Evolutionary conservation across 768 basidiomycete species (phyloP), one percentile per base, ranked within the genome.

Genomic region (Infundibulicybe gibba): DNA sequence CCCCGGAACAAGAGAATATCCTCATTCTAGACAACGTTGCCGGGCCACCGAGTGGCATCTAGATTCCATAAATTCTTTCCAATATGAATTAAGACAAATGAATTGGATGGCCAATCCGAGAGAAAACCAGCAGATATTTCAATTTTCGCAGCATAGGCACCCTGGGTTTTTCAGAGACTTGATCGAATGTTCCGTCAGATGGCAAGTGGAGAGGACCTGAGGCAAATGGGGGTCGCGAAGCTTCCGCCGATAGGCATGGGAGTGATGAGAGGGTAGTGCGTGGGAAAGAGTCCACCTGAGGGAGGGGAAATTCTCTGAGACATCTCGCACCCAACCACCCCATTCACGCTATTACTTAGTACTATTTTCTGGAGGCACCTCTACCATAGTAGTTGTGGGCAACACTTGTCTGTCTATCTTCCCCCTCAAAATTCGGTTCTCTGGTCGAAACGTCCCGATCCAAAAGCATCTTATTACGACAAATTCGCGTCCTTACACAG

Each of bases 311-410:
- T 49, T 50, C 60, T 54, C 50, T 25, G 25, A 25, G 55, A 57
- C 53, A 52, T 60, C 57, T 64, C 69, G 61, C 64, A 67, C 62
- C 58, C 67, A 65, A 66, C 71, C 66, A 64, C 69, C 68, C 53
- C 58, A 57, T 66, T 62, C 59, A 64, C 25, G 8, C 69, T 69
- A 71, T 70, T 75, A 72, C 72, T 73, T 74, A 74, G 74, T 74
- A 69, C 68, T 75, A 74, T 76, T 71, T 71, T 71, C 72, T 69
- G 71, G 73, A 69, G 69, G 68, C 67, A 64, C 55, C 50, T 64
- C 69, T 75, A 75, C 72, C 66, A 67, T 75, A 74, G 70, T 73
- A 72, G 74, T 75, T 64, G 65, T 73, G 76, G 76, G 70, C 68
- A 69, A 54, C 62, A 63, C 63, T 67, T 67, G 61, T 67, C 65